phyloP scores from a whole-genome alignment of 345 rosid species.

The Firmiana major region DNA sequence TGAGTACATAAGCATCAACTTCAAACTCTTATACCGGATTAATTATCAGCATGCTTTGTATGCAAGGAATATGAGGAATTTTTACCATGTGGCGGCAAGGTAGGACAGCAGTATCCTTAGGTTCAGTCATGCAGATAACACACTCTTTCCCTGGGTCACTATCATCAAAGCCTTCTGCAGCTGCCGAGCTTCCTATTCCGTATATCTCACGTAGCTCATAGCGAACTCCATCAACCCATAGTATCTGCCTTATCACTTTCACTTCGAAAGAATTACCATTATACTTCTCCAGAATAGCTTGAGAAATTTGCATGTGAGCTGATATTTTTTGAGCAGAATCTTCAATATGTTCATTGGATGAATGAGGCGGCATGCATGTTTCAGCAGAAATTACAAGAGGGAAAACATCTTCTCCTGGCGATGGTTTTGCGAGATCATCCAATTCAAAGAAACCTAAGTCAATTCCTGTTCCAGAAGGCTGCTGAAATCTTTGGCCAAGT shows the following conservation, averaged over 20 bases:
- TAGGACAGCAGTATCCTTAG: constrained; percentile 77
- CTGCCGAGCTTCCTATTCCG: constrained; percentile 62
- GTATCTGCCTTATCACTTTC: constrained; percentile 69
- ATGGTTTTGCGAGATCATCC: constrained; percentile 72
- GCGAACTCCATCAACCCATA: constrained; percentile 72
- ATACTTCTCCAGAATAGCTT: constrained; percentile 64
- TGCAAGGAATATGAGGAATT: constrained; percentile 3
- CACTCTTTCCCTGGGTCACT: constrained; percentile 69
- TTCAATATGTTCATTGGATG: constrained; percentile 16
- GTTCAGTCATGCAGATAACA: constrained; percentile 87
- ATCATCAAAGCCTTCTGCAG: constrained; percentile 50
- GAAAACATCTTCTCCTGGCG: constrained; percentile 61
- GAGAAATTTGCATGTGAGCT: constrained; percentile 71
- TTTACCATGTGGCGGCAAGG: constrained; percentile 96
- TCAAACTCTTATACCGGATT: not conserved
- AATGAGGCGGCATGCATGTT: constrained; percentile 33
- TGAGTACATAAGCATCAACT: not conserved
- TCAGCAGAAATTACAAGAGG: constrained; percentile 85
- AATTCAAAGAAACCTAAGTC: constrained; percentile 77
- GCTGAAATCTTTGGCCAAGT: constrained; percentile 59
- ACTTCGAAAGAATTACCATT: constrained; percentile 46
- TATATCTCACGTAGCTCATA: constrained; percentile 75
- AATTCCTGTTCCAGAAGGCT: constrained; percentile 77
- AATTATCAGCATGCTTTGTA: not conserved
- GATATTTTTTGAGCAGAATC: constrained; percentile 32